Evolutionary conservation across 306 rosid species (phyloP), one percentile per base, ranked within the genome.

Genomic region (Vachellia pachyceras): DNA sequence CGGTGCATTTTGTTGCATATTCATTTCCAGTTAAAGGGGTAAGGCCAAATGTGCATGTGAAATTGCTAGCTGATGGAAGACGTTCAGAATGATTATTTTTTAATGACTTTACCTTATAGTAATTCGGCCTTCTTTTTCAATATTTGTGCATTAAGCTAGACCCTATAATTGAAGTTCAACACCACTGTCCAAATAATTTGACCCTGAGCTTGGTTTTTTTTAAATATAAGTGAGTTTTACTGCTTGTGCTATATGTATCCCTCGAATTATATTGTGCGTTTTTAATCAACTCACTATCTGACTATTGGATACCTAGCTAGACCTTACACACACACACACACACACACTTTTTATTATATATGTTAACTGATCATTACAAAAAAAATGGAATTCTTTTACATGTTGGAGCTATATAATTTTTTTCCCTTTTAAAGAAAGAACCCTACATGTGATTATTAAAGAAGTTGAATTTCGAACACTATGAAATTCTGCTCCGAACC

Each of bases 121-220:
- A 29, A 29, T 35, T 49, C 25, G 25, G 11, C 35, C 41, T 71
- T 71, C 55, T 69, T 44, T 58, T 57, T 61, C 14, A 8, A 22
- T n/a, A 54, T 54, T 22, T 50, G 75, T 73, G 3, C 75, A 70
- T 42, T 45, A 22, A 42, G 54, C 57, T 45, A 11, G 49, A 22
- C 50, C 57, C 33, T 23, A 20, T 57, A 70, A 36, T 71, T 75
- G 77, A 75, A 68, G 47, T 20, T 42, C 29, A 18, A 57, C 37
- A 23, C 55, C 35, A 37, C 12, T n/a, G 15, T 50, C 36, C 71
- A 75, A 54, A 42, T 81, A 35, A 42, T 75, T 37, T 37, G 46
- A 66, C 23, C 45, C 5, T 17, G 46, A 66, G 36, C 36, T 23
- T 35, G 20, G 3, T 64, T 33, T 52, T 46, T 11, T 54, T 18